Conservation (phyloP, 345 rosid genomes). For the Eucalyptus curtisii region DNA sequence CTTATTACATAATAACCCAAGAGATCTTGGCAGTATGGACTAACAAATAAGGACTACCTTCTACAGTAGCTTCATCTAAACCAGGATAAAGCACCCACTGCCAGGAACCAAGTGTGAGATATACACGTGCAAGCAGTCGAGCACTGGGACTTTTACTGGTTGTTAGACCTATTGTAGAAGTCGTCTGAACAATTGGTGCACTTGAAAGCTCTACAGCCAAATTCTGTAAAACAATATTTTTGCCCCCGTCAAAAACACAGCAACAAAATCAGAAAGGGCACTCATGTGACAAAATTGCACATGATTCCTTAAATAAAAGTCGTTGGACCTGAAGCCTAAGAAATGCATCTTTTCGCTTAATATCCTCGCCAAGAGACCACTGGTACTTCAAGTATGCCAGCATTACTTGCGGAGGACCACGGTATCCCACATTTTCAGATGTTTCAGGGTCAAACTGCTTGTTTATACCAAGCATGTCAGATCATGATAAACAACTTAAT, state of each 20-base stretch:
- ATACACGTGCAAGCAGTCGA: constrained; percentile 80
- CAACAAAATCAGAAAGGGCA: neutral
- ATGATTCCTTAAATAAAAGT: neutral
- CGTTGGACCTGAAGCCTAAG: constrained; percentile 62
- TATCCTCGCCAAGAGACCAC: constrained; percentile 98
- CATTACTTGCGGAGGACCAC: constrained; percentile 97
- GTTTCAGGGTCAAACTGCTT: constrained; percentile 87
- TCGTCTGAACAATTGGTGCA: constrained; percentile 40
- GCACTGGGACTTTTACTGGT: constrained; percentile 37
- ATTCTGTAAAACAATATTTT: constrained; percentile 24
- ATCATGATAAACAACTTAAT: neutral
- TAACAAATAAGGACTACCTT: constrained; percentile 13
- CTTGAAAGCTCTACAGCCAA: constrained; percentile 67
- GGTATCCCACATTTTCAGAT: constrained; percentile 57
- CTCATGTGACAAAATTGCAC: neutral
- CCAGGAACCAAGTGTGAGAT: constrained; percentile 83
- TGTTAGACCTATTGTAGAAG: constrained; percentile 25
- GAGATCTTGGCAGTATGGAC: neutral
- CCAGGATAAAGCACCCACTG: constrained; percentile 86
- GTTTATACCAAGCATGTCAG: neutral
- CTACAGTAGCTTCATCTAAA: constrained; percentile 78
- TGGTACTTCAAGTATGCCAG: constrained; percentile 86
- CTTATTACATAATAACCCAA: neutral
- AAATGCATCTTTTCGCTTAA: constrained; percentile 89
- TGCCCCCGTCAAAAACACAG: neutral